Evolutionary conservation across 1,284 basidiomycete genomes (phyloP), one percentile per base, ranked within the genome.

Genomic region (Laetiporus sulphureus): DNA sequence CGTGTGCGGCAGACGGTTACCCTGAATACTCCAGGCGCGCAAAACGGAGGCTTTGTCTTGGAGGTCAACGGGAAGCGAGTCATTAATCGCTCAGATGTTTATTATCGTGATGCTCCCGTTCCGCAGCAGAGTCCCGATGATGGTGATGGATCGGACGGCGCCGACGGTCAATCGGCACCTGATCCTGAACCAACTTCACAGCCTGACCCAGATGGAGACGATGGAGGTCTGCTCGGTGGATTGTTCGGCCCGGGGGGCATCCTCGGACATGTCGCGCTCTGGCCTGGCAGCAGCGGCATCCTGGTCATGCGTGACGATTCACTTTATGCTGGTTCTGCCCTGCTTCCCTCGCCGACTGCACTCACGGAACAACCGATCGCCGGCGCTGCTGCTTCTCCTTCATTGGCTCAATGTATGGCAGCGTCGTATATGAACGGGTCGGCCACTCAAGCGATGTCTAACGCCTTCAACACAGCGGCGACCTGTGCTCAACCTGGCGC

Each of bases 21-120:
- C 32, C 69, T 89, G 43, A 89, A 89, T 53, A 83, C 80, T 1
- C 84, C 85, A 0, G 86, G 71, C 1, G 32, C 44, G 42, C 64
- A 60, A 40, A 61, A 69, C 46, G 67, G 67, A 16, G 57, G 50
- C 11, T 66, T 68, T 45, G 42, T 52, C 10, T 59, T 69, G 3
- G 65, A 72, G 21, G 77, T 83, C 11, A 60, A 85, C 45, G 79
- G 78, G 2, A 57, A 65, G 50, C 61, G 61, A 25, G 72, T 67
- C 7, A 74, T 87, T 36, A 57, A 71, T 29, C 65, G 77, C 8
- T 52, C 60, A 2, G 81, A 83, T 45, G 61, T 86, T 0, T 78
- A 71, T 49, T 85, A 84, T 53, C 70, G 83, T 1, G 71, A 73
- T 30, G 60, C 55, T 4, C 53, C 57, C 3, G 39, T 13, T 15